These are phyloP conservation scores for Hygrophorus russula DNA, from an alignment of 768 basidiomycete species.

Conservation along the genomic window DNA sequence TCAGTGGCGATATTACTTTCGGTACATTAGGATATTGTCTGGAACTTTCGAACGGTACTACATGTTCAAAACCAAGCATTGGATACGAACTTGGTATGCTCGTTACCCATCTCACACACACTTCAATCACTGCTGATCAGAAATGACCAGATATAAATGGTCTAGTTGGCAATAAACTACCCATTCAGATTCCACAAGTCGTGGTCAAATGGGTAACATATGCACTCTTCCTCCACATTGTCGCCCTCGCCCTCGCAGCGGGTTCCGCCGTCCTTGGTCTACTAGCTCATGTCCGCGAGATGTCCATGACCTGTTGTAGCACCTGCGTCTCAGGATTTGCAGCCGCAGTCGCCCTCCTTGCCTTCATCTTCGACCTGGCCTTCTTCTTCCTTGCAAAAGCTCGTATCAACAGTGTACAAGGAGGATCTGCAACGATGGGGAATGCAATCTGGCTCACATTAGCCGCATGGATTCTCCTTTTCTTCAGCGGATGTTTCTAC, in stretches of 20 bases:
- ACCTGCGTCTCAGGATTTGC: conserved; percentile 75
- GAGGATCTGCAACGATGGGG: conserved; percentile 71
- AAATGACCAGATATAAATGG: conserved; percentile 58
- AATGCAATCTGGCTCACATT: conserved; percentile 87
- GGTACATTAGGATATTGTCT: conserved; percentile 89
- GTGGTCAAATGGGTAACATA: conserved; percentile 95
- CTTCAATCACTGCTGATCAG: conserved; percentile 3
- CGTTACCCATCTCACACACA: conserved; percentile 1
- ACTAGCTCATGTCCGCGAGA: conserved; percentile 78
- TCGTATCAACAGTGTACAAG: conserved; percentile 58
- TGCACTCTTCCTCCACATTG: conserved; percentile 82
- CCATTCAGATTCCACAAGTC: conserved; percentile 67
- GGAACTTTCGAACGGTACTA: conserved; percentile 39
- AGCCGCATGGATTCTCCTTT: conserved; percentile 73
- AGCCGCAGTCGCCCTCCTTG: conserved; percentile 66
- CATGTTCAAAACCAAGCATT: conserved; percentile 70
- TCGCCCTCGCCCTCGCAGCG: conserved; percentile 68
- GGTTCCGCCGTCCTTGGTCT: conserved; percentile 72
- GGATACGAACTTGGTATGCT: conserved; percentile 82
- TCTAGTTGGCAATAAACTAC: conserved; percentile 57
- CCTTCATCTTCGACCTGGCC: conserved; percentile 88
- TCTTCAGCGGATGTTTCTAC: conserved; percentile 87
- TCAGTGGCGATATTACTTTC: conserved; percentile 61
- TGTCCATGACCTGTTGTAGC: conserved; percentile 78
- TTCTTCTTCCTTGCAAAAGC: conserved; percentile 85